These are phyloP conservation scores for Psophocarpus tetragonolobus DNA, from an alignment of 306 rosid genomes.

Conservation along the genomic window DNA sequence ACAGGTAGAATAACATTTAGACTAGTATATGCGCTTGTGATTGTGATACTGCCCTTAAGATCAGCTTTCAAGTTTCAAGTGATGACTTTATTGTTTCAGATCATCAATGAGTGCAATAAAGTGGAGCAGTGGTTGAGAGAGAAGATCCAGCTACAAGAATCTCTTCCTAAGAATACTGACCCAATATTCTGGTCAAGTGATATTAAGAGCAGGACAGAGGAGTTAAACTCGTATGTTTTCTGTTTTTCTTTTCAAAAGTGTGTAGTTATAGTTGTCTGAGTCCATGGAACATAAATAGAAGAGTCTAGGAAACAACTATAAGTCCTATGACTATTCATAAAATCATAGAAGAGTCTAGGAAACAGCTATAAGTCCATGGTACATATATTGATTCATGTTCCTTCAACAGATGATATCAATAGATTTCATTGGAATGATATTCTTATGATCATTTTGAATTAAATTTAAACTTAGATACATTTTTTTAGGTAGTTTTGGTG, in stretches of 20 bases:
- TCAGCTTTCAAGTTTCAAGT: constrained; percentile 16
- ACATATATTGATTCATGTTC: not conserved
- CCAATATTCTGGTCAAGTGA: constrained; percentile 60
- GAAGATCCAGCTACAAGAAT: constrained; percentile 64
- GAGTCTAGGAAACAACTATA: not conserved
- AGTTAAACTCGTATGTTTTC: constrained; percentile 61
- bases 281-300: not conserved
- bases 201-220: constrained; percentile 56
- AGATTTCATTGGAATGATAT: not conserved
- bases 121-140: constrained; percentile 80
- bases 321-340: no score
- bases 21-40: constrained; percentile 1
- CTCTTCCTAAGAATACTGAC: constrained; percentile 63
- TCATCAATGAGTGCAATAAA: constrained; percentile 58
- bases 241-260: constrained; percentile 1
- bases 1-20: constrained; percentile 29
- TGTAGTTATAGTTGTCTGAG: not conserved
- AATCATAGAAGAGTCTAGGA: not conserved
- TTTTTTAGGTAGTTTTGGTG: not conserved
- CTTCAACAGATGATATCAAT: not conserved
- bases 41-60: constrained; percentile 30
- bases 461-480: not conserved
- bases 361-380: not conserved
- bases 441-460: constrained; percentile 18
- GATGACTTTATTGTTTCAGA: constrained; percentile 44